phyloP scores from a whole-genome alignment of 1,139 yeast genomes.

The Blastobotrys ciferrii region DNA sequence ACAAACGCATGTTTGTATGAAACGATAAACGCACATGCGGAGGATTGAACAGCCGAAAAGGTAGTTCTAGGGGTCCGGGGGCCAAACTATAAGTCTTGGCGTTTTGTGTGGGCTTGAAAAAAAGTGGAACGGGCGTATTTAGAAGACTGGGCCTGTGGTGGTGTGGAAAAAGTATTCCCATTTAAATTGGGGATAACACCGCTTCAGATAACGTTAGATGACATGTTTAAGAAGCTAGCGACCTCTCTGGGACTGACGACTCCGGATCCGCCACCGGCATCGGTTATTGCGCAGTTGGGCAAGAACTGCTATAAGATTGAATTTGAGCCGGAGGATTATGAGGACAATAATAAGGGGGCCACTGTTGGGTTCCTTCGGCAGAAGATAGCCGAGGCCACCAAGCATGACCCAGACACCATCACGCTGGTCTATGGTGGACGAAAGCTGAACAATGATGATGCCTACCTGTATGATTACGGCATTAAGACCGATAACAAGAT shows the following conservation, averaged over 20 bases:
- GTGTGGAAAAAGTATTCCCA: not conserved
- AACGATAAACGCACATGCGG: no score
- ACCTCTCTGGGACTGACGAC: constrained; percentile 18
- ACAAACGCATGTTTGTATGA: no score
- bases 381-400: constrained; percentile 44
- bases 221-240: constrained; percentile 21
- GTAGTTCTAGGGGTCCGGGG: no score
- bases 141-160: not conserved
- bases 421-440: constrained; percentile 35
- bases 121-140: not conserved
- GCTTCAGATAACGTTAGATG: not conserved
- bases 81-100: no score
- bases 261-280: constrained; percentile 22
- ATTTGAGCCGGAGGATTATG: constrained; percentile 78
- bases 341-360: constrained; percentile 68
- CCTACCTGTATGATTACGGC: constrained; percentile 33
- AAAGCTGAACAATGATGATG: constrained; percentile 34
- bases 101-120: no score
- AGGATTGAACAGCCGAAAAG: no score
- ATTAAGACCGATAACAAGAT: constrained; percentile 34
- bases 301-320: constrained; percentile 43
- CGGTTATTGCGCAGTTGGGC: constrained; percentile 27
- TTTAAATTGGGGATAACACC: not conserved
- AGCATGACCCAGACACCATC: constrained; percentile 49
- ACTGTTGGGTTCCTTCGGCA: constrained; percentile 59